Conservation (phyloP, 495 filamentous ascomycete genomes). For the Lophiotrema nucula region DNA sequence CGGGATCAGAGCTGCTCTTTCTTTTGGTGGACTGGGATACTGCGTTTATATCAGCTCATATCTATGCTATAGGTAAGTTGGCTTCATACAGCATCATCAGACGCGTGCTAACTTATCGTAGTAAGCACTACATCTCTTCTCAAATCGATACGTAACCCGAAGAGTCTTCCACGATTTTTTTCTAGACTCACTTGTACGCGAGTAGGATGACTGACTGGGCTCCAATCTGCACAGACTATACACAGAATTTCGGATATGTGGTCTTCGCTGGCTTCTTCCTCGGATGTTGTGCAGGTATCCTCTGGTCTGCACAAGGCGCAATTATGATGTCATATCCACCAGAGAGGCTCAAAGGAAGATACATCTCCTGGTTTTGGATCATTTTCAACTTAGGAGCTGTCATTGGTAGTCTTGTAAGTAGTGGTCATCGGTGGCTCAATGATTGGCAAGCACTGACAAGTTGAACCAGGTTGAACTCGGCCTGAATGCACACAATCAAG, state of each 20-base stretch:
- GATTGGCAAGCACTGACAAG: too few species aligned
- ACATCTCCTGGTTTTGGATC: constrained; percentile 87
- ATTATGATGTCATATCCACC: constrained; percentile 94
- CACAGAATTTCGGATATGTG: constrained; percentile 55
- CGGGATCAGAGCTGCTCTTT: constrained; percentile 69
- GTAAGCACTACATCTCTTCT: too few species aligned
- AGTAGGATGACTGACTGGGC: too few species aligned
- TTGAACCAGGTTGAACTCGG: constrained; percentile 76
- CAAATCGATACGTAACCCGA: too few species aligned
- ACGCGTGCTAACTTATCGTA: too few species aligned
- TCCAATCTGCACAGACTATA: too few species aligned
- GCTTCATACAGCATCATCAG: too few species aligned
- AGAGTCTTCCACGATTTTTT: too few species aligned
- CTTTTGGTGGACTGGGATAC: constrained; percentile 82
- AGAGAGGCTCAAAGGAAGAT: constrained; percentile 78
- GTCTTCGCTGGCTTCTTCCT: constrained; percentile 59
- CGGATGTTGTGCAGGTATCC: constrained; percentile 74
- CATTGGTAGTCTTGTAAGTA: constrained; percentile 73
- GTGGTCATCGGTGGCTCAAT: too few species aligned
- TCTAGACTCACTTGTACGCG: too few species aligned
- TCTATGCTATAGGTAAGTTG: constrained; percentile 77
- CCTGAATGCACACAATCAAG: constrained; percentile 65
- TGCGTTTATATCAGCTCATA: constrained; percentile 76
- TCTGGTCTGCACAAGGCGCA: constrained; percentile 90
- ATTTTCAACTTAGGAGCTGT: constrained; percentile 94